A percentile compares a stretch with the other conserved stretches of the same genome.
Evolutionary conservation across 2,329 filamentous ascomycete species (phyloP).

Genomic region (Metarhizium anisopliae): DNA sequence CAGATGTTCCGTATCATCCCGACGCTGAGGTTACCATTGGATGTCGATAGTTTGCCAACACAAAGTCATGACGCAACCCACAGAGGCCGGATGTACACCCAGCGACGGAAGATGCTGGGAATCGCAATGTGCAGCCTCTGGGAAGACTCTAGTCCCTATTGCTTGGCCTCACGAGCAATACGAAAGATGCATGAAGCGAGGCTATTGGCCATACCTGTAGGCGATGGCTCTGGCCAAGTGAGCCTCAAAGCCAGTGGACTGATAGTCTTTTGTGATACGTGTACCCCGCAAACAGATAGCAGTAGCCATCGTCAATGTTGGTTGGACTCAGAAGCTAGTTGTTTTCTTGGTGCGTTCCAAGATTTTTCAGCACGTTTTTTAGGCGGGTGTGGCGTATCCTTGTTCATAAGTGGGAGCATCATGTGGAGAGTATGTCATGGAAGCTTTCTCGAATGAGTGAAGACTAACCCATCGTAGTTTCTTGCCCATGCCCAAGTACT

Average conservation of each 20-base stretch:
- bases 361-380: background rate
- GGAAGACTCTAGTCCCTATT: background rate
- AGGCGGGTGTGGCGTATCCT: constrained; percentile 1
- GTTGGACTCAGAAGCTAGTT: background rate
- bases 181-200: too few relatives aligned
- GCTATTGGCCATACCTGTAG: background rate
- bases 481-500: too few relatives aligned
- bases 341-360: background rate
- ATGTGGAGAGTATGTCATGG: background rate
- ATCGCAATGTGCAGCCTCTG: background rate
- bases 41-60: background rate
- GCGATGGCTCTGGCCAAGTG: too few relatives aligned
- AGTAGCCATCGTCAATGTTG: background rate
- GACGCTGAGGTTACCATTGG: background rate
- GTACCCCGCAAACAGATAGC: background rate
- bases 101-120: background rate
- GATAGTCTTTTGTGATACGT: background rate
- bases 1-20: background rate
- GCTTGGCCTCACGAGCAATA: background rate
- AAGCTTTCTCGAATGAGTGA: background rate
- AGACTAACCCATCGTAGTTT: background rate
- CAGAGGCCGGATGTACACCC: background rate
- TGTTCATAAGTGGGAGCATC: background rate
- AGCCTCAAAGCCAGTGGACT: background rate
- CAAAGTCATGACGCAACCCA: background rate